Conservation (phyloP, 441 rosid species). For the Pelargonium australe region DNA sequence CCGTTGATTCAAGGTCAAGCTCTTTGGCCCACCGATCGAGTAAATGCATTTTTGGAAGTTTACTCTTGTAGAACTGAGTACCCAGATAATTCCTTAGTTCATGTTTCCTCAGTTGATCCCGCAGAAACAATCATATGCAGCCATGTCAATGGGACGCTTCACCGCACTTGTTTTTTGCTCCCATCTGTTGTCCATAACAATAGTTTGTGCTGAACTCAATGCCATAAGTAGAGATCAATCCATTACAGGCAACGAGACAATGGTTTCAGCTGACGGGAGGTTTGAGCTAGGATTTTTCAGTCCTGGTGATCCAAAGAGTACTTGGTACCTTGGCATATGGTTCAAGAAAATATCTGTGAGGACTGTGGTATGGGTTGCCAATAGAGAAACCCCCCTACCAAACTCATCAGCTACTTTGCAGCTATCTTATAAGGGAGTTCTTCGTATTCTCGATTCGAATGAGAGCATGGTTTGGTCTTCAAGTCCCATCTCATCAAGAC, state of each 20-base stretch:
- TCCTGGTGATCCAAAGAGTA: neutral
- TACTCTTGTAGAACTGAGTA: no score
- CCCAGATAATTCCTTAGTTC: no score
- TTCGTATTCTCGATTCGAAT: neutral
- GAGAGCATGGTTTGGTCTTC: neutral
- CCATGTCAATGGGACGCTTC: neutral
- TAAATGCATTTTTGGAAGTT: no score
- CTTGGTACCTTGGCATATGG: neutral
- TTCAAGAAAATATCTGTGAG: neutral
- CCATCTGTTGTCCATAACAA: neutral
- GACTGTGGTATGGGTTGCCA: neutral
- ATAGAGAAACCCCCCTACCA: neutral
- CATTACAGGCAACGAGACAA: neutral
- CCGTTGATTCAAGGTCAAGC: no score
- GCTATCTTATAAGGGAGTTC: neutral
- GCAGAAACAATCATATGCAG: no score
- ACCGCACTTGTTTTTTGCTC: neutral
- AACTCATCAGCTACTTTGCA: neutral
- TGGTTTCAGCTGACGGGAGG: neutral
- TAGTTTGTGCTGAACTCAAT: neutral
- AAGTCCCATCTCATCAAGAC: neutral
- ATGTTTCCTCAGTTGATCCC: no score
- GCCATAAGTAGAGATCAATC: no score
- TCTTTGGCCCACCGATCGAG: no score
- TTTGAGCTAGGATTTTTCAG: neutral